Base-by-base conservation (phyloP, 148 eudicot genomes). In the Euryodendron excelsum region DNA sequence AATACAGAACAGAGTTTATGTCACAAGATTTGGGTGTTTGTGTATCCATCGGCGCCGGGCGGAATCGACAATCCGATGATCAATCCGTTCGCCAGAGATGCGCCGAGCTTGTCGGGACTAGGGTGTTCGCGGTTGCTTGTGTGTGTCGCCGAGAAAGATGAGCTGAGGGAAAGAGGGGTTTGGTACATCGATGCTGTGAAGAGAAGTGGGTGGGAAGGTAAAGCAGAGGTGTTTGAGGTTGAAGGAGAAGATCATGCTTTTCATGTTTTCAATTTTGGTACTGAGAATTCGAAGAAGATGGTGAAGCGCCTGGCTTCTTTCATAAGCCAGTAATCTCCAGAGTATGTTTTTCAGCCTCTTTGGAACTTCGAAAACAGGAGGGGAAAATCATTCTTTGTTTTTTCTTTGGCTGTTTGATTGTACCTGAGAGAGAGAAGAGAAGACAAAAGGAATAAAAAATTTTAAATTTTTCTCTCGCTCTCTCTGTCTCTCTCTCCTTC, bases 91-190 rank as follows among this genome's bases (percentile, higher is more conserved):
- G 79, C 81, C 31, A 79, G 79, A 0, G 41, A 60, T 8, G 91
- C 81, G 0, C 82, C 84, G 25, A 83, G 39, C n/a, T 56, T 88
- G 72, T 45, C 69, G 12, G 44, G 71, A 73, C 78, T 87, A 6
- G 84, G 84, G 63, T 84, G 86, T 68, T 66, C 34, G 69, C 79
- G 81, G 79, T 4, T 84, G 75, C 36, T 88, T 63, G 89, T 88
- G 17, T 86, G 85, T 62, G 76, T 80, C 1, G 87, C 86, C 0
- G 89, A 72, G 69, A 68, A 79, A 23, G 89, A 88, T 23, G 84
- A 80, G 78, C 63, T 82, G 45, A 84, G 75, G 41, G 74, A 80
- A 0, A 36, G 72, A 39, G 83, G 75, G 5, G 62, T 86, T 41
- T 27, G 62, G 68, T 86, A 86, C 48, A 76, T 37, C 41, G 70